Base-by-base conservation (phyloP, 148 eudicot species). In the Amaranthus cruentus region DNA sequence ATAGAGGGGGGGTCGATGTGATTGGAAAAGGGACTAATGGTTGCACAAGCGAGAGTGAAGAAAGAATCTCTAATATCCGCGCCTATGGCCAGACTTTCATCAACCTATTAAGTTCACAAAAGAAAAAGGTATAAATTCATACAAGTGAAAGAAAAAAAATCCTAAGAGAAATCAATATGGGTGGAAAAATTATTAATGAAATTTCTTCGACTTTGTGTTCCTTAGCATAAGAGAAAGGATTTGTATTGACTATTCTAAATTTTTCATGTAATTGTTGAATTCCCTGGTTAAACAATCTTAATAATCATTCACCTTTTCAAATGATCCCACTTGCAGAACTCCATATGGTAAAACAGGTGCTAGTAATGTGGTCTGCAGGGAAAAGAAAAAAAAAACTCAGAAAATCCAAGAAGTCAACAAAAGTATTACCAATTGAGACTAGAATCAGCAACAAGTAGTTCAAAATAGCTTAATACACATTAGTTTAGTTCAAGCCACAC, bases 281-380 rank as follows among this genome's bases (percentile, higher is more conserved):
- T 46, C 11, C 7, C 38, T 21, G 12, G 10, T 47, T 7, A 51
- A 49, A 73, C 14, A 38, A 56, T 44, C 43, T 43, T 13, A 55
- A 49, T 62, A 46, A 68, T 73, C 62, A 78, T 85, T 7, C 55
- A 92, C 97, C 91, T 72, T 86, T 72, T 88, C 85, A 68, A 85
- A 42, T 62, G 97, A 87, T 57, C 96, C 97, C 46, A 92, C 86
- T 75, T 90, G 97, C 64, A 92, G 66, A 80, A 92, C 88, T 80
- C 97, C 96, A 82, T 84, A 77, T 48, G 89, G 87, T 51, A 81
- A 55, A 69, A 88, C 80, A 59, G 97, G 91, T 76, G 83, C 76
- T 42, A 87, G 82, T 74, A 90, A 82, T 71, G 89, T 80, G 15
- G 97, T 92, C 97, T 92, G 93, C 80, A 28, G 38, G 38, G 38